phyloP scores from a whole-genome alignment of 129 eudicot genomes.

The Sambucus nigra region DNA sequence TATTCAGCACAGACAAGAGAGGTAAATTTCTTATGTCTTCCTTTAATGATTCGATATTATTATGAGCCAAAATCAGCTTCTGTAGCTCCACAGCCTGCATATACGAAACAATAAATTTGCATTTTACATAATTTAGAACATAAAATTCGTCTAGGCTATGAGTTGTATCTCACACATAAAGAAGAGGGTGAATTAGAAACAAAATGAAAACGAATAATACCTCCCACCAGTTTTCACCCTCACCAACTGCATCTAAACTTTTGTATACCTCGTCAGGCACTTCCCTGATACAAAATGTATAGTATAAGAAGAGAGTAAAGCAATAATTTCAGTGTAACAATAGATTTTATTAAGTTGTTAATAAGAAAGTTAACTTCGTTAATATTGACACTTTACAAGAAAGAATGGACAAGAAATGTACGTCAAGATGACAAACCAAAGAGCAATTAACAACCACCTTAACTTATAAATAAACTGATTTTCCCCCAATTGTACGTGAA shows the following conservation, averaged over 20 bases:
- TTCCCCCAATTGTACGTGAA: too few relatives aligned
- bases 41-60: slow-evolving; percentile 60
- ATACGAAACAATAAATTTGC: background rate
- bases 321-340: background rate
- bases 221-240: slow-evolving; percentile 99
- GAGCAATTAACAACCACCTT: too few relatives aligned
- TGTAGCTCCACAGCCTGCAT: slow-evolving; percentile 90
- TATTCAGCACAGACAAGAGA: slow-evolving; percentile 52
- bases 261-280: slow-evolving; percentile 88
- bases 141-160: background rate
- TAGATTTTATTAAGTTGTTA: too few relatives aligned
- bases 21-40: slow-evolving; percentile 84
- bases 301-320: background rate
- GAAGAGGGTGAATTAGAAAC: slow-evolving; percentile 2
- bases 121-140: background rate
- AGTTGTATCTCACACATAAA: background rate
- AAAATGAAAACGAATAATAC: slow-evolving; percentile 17
- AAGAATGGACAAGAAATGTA: too few relatives aligned
- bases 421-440: too few relatives aligned
- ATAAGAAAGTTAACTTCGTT: too few relatives aligned
- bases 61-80: slow-evolving; percentile 94
- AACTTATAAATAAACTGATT: too few relatives aligned
- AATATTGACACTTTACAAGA: too few relatives aligned
- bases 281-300: slow-evolving; percentile 37
- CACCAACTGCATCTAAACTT: slow-evolving; percentile 71